phyloP scores from a whole-genome alignment of 2,329 filamentous ascomycete species.

The Neofusicoccum laricinum region DNA sequence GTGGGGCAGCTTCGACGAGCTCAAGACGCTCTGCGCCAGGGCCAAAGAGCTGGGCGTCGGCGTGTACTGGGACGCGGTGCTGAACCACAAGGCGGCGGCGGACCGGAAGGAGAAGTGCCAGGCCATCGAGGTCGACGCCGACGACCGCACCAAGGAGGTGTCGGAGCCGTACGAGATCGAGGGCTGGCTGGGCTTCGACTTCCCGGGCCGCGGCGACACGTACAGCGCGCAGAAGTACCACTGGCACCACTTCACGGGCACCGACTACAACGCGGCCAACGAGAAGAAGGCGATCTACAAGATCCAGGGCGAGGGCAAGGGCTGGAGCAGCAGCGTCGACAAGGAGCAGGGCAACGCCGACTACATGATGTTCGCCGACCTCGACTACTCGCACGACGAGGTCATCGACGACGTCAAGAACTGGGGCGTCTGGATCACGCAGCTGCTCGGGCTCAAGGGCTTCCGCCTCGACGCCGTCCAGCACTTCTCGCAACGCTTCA shows the following conservation, averaged over 20 bases:
- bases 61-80: conserved; percentile 67
- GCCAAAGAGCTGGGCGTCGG: conserved; percentile 56
- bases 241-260: conserved; percentile 66
- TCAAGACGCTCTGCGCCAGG: conserved; percentile 50
- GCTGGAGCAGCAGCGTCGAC: conserved; percentile 62
- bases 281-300: conserved; percentile 63
- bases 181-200: conserved; percentile 67
- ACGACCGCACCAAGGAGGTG: conserved; percentile 55
- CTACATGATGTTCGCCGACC: conserved; percentile 70
- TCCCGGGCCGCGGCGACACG: conserved; percentile 57
- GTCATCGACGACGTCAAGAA: conserved; percentile 62
- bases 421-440: conserved; percentile 67
- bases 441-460: conserved; percentile 59
- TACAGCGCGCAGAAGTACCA: conserved; percentile 64
- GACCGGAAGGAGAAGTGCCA: conserved; percentile 62
- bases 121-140: conserved; percentile 62
- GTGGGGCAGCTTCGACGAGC: conserved; percentile 65
- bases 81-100: conserved; percentile 70
- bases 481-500: conserved; percentile 68
- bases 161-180: conserved; percentile 60
- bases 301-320: conserved; percentile 61
- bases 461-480: conserved; percentile 72
- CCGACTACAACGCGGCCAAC: conserved; percentile 61
- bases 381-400: conserved; percentile 63
- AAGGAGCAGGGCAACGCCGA: conserved; percentile 64